phyloP scores from a whole-genome alignment of 1,284 basidiomycete species.

The Phellopilus nigrolimitatus region DNA sequence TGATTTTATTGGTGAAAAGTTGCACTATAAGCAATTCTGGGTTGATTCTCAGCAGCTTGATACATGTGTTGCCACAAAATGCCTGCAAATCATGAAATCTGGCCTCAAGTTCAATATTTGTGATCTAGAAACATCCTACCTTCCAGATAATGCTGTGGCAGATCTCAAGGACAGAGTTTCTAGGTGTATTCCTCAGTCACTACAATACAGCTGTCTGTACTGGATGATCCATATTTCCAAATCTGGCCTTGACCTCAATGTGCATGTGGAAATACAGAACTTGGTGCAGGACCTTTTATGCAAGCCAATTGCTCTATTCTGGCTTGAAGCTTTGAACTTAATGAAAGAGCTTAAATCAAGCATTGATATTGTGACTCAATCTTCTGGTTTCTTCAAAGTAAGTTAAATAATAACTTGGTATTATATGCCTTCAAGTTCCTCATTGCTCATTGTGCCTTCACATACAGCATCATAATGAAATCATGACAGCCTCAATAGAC shows the following conservation, averaged over 20 bases:
- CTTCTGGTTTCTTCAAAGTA: not conserved
- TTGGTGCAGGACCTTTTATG: not conserved
- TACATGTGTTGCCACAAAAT: constrained; percentile 18
- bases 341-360: not conserved
- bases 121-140: constrained; percentile 27
- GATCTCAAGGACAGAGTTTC: constrained; percentile 16
- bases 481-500: not conserved
- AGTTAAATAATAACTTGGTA: not conserved
- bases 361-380: not conserved
- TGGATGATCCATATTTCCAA: not conserved
- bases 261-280: not conserved
- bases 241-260: not conserved
- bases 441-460: not conserved
- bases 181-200: not conserved
- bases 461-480: not conserved
- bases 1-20: constrained; percentile 16
- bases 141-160: constrained; percentile 24
- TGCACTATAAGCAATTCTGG: constrained; percentile 19
- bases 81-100: constrained; percentile 27
- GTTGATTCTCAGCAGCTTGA: constrained; percentile 21
- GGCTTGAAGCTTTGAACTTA: constrained; percentile 3
- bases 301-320: not conserved
- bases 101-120: constrained; percentile 35
- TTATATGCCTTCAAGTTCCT: not conserved
- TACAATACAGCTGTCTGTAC: constrained; percentile 4